Percentiles rank a stretch among this genome's conserved stretches.
These are phyloP conservation scores for Colletotrichum tropicale DNA, from an alignment of 2,329 filamentous ascomycete genomes.

Conservation along the genomic window DNA sequence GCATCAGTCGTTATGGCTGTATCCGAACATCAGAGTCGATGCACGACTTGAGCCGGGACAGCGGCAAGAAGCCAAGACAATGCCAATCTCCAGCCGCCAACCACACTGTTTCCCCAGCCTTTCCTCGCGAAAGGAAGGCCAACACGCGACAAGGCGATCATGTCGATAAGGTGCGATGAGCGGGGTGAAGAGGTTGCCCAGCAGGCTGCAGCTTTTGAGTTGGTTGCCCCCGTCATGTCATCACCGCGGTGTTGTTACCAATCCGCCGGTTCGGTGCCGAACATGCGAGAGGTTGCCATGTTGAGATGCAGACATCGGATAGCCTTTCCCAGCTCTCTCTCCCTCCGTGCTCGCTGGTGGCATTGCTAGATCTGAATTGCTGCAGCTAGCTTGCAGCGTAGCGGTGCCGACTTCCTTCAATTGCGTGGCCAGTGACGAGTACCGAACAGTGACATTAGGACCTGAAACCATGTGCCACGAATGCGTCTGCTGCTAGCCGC, in stretches of 20 bases:
- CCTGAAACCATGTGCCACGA: slow-evolving; percentile 5
- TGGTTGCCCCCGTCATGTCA: neutral
- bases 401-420: neutral
- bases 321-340: neutral
- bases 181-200: neutral
- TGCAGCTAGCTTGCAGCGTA: neutral
- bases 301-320: neutral
- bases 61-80: slow-evolving; percentile 8
- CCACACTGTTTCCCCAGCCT: neutral
- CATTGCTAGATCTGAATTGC: neutral
- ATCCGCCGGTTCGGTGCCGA: slow-evolving; percentile 11
- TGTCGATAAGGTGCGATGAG: neutral
- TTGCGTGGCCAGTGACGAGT: slow-evolving; percentile 14
- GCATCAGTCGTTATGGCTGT: neutral
- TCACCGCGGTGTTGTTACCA: neutral
- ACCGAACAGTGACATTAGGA: neutral
- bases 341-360: neutral
- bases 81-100: neutral
- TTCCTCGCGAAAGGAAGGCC: neutral
- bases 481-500: slow-evolving; percentile 1
- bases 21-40: neutral
- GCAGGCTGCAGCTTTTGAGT: neutral
- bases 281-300: neutral
- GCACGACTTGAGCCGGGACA: neutral
- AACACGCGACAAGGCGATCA: neutral